These are phyloP conservation scores for Apostasia shenzhenica DNA, from an alignment of 106 monocot genomes.

Conservation along the genomic window DNA sequence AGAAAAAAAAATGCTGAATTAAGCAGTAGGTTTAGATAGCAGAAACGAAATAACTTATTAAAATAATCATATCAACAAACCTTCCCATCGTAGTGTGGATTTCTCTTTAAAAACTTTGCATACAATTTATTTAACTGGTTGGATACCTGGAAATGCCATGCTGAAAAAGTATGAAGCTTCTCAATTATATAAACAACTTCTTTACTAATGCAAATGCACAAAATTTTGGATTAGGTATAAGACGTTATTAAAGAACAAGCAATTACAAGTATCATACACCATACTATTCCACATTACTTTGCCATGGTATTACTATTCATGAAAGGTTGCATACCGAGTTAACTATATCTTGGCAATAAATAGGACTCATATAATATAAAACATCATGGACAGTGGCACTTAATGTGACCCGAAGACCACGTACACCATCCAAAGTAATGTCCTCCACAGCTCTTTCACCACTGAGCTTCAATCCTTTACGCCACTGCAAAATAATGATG, in stretches of 20 bases:
- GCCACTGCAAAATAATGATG: constrained; percentile 59
- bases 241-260: too few relatives aligned
- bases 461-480: constrained; percentile 77
- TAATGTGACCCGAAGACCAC: constrained; percentile 74
- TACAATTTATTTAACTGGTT: constrained; percentile 86
- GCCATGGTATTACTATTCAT: too few relatives aligned
- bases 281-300: too few relatives aligned
- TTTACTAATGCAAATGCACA: too few relatives aligned
- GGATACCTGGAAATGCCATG: constrained; percentile 57
- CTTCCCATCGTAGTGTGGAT: constrained; percentile 94
- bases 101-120: constrained; percentile 83
- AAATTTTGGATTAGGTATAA: too few relatives aligned
- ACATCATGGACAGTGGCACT: constrained; percentile 98
- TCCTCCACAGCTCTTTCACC: constrained; percentile 92
- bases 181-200: too few relatives aligned
- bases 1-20: not conserved
- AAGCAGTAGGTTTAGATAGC: not conserved
- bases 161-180: not conserved
- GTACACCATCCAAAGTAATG: constrained; percentile 90
- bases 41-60: constrained; percentile 1
- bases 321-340: constrained; percentile 57
- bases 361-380: constrained; percentile 98
- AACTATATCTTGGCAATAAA: constrained; percentile 87
- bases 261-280: too few relatives aligned
- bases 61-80: constrained; percentile 21